Evolutionary conservation across 257 asterid genomes (phyloP).

Genomic region (Leptodermis oblonga): DNA sequence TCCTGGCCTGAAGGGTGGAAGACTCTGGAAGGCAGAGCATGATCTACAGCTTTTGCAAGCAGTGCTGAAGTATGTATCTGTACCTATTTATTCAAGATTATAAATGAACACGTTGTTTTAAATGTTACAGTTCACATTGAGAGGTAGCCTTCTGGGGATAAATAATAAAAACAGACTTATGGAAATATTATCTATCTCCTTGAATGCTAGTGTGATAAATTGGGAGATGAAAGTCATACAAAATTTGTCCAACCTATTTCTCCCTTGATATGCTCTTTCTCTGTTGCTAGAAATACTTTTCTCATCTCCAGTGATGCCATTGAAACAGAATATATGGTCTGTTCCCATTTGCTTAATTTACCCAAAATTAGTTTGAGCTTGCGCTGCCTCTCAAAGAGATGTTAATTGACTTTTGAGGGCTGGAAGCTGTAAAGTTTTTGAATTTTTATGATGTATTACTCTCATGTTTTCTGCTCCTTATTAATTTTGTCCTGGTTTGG

Average conservation of each 20-base stretch:
- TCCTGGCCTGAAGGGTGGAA: constrained; percentile 85
- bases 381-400: neutral
- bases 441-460: neutral
- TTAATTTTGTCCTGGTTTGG: constrained; percentile 23
- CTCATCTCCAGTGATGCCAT: neutral
- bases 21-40: constrained; percentile 81
- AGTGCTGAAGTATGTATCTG: constrained; percentile 56
- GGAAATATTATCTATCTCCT: too few species aligned
- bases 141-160: neutral
- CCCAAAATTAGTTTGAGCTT: neutral
- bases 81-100: neutral
- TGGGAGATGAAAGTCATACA: neutral
- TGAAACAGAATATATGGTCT: neutral
- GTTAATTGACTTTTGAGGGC: neutral
- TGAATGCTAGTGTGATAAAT: neutral
- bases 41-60: constrained; percentile 77
- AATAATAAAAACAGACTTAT: neutral
- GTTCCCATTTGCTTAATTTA: neutral
- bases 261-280: constrained; percentile 7
- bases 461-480: neutral
- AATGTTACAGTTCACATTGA: neutral
- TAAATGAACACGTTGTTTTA: neutral
- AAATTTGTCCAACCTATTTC: neutral
- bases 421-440: neutral
- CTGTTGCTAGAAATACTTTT: neutral